Conservation (phyloP, 805 yeast genomes). For the Lipomyces japonicus region DNA sequence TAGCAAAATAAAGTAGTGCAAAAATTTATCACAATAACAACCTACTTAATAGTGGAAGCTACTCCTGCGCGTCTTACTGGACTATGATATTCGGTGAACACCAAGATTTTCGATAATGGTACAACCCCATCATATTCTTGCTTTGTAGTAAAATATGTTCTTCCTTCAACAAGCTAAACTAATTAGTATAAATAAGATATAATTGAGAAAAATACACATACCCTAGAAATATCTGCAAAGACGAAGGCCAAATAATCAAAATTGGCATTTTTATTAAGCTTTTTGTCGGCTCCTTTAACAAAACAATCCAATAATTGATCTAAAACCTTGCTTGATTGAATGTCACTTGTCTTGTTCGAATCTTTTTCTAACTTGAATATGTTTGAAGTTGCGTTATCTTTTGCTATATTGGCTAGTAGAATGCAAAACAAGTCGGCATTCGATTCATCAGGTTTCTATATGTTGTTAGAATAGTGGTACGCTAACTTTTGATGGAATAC, state of each 20-base stretch:
- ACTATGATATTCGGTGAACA: conserved; percentile 74
- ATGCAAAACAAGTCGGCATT: conserved; percentile 82
- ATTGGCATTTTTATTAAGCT: conserved; percentile 65
- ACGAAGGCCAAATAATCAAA: conserved; percentile 82
- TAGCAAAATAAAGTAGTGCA: not conserved
- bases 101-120: conserved; percentile 76
- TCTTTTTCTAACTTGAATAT: conserved; percentile 10
- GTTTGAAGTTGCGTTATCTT: conserved; percentile 54
- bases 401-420: conserved; percentile 79
- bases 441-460: conserved; percentile 45
- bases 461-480: conserved; percentile 37
- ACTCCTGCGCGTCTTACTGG: conserved; percentile 85
- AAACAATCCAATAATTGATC: conserved; percentile 86
- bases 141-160: conserved; percentile 68
- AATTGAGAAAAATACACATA: conserved; percentile 31
- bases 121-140: conserved; percentile 72
- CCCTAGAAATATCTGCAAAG: conserved; percentile 86
- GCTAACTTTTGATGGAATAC: conserved; percentile 44
- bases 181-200: not conserved
- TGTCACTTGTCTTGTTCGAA: conserved; percentile 2
- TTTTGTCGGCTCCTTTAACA: conserved; percentile 74
- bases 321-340: conserved; percentile 40
- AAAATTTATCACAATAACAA: not conserved
- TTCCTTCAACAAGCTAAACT: conserved; percentile 34
- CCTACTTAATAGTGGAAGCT: conserved; percentile 74